phyloP scores from a whole-genome alignment of 2,329 filamentous ascomycete species.

The Lasiodiplodia hormozganensis region DNA sequence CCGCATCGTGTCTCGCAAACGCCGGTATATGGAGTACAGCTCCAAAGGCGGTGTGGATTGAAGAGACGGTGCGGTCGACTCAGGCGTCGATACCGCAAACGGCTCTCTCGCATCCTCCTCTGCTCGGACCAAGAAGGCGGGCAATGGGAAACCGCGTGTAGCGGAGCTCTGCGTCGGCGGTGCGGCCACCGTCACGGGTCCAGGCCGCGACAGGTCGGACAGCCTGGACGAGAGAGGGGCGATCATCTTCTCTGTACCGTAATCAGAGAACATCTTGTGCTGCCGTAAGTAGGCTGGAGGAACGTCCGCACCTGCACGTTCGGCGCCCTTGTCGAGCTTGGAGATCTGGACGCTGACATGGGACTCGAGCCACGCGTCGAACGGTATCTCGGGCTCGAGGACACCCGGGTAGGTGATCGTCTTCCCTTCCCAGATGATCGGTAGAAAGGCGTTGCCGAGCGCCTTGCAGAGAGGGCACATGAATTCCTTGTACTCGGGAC shows the following conservation, averaged over 20 bases:
- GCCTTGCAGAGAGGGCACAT: slow-evolving; percentile 97
- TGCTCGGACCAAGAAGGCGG: slow-evolving; percentile 2
- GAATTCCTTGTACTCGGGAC: slow-evolving; percentile 81
- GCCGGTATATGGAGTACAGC: slow-evolving; percentile 62
- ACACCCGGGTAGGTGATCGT: slow-evolving; percentile 81
- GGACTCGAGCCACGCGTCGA: slow-evolving; percentile 72
- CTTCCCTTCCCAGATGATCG: slow-evolving; percentile 93
- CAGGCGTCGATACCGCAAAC: slow-evolving; percentile 9
- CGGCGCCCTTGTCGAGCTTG: slow-evolving; percentile 56
- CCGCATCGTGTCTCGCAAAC: slow-evolving; percentile 62
- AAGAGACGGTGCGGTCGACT: not conserved
- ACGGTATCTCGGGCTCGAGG: slow-evolving; percentile 64
- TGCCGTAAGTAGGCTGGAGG: slow-evolving; percentile 44
- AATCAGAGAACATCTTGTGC: slow-evolving; percentile 59
- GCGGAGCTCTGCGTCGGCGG: slow-evolving; percentile 11
- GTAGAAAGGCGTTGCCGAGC: slow-evolving; percentile 90
- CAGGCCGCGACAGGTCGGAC: slow-evolving; percentile 42
- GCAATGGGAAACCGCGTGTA: slow-evolving; percentile 13
- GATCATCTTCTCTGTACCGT: slow-evolving; percentile 59
- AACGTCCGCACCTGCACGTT: slow-evolving; percentile 35
- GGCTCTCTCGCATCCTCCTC: slow-evolving; percentile 26
- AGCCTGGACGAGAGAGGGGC: slow-evolving; percentile 55
- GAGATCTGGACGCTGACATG: slow-evolving; percentile 60
- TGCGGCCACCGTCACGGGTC: slow-evolving; percentile 4
- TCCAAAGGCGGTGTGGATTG: slow-evolving; percentile 47